Base-by-base conservation (phyloP, 2,329 filamentous ascomycete species). In the Akanthomyces lecanii region DNA sequence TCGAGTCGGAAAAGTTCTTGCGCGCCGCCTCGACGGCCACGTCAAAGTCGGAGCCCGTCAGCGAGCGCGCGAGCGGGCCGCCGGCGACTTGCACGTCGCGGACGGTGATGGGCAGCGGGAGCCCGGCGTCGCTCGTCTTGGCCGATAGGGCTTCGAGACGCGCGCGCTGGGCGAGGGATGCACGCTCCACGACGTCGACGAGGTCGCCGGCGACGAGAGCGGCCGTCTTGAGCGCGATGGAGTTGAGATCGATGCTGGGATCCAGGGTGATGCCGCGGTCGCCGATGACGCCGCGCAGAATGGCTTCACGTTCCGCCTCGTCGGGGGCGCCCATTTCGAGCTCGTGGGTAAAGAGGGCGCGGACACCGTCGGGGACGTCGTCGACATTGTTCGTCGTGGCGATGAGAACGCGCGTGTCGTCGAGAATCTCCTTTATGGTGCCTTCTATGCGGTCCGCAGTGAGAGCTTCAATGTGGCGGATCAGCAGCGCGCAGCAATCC, bases 1-100 rank as follows among this genome's bases (percentile, higher is more conserved):
- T 99, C 0, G 94, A 89, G 74, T 98, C 95, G 6, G 95, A 94
- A 73, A 99, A 99, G 76, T 97, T 98, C 82, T 97, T 97, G 61
- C 95, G 88, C 1, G 95, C 95, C 6, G 93, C 92, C 64, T 98
- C 94, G 4, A 99, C 94, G 0, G 95, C 95, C n/a, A 88, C 78
- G 61, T 97, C 92, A 67, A 98, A 94, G 74, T 99, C 95, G 2
- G 83, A 81, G 68, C 90, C 90, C 0, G 88, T 93, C 12, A 99
- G 82, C 59, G 90, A 91, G 33, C 87, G 87, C 5, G 90, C 90
- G 11, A 88, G 83, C 47, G 91, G 84, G 0, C 95, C 95, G 36
- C 95, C 95, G 1, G 95, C 88, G 10, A 98, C 81, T 65, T 95
- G 86, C n/a, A 99, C 83, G 73, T 99, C 95, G 57, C 90, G 85